A percentile compares a stretch with the other conserved stretches of the same genome.
Evolutionary conservation across 768 basidiomycete species (phyloP).

Genomic region (Lentinula edodes): DNA sequence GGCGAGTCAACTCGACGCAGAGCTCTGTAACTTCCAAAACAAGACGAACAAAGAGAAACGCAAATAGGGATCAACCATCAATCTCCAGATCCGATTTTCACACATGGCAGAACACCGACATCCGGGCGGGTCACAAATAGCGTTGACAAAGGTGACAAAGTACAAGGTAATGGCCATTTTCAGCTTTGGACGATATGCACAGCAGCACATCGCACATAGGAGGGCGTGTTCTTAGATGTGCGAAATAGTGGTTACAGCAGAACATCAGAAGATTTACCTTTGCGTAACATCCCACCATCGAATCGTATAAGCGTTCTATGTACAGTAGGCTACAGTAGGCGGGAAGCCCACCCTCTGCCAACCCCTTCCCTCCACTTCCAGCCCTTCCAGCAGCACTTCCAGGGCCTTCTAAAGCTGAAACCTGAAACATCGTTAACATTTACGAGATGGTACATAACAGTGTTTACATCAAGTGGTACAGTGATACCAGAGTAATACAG

Average conservation of each 20-base stretch:
- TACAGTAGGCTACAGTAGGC: too few relatives aligned
- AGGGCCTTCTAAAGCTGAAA: too few relatives aligned
- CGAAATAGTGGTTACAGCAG: too few relatives aligned
- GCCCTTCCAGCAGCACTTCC: too few relatives aligned
- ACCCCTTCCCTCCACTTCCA: too few relatives aligned
- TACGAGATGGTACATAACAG: not conserved
- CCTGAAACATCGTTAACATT: too few relatives aligned
- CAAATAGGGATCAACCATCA: conserved; percentile 5
- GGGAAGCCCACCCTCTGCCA: too few relatives aligned
- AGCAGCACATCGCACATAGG: too few relatives aligned
- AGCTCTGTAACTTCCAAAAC: conserved; percentile 1
- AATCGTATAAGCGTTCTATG: too few relatives aligned
- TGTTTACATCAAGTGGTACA: not conserved
- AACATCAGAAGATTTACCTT: too few relatives aligned
- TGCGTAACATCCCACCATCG: too few relatives aligned
- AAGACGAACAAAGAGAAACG: conserved; percentile 5
- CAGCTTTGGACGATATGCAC: not conserved
- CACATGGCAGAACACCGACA: not conserved
- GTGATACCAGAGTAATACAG: not conserved
- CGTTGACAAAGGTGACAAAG: not conserved
- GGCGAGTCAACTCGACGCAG: not conserved
- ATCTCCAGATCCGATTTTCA: conserved; percentile 1
- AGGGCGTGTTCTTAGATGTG: not conserved
- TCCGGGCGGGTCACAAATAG: not conserved
- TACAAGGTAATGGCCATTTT: conserved; percentile 5